Percentiles rank a stretch among this genome's conserved stretches.
phyloP scores from a whole-genome alignment of 2,329 filamentous ascomycete genomes.

The Davidsoniella australis region DNA sequence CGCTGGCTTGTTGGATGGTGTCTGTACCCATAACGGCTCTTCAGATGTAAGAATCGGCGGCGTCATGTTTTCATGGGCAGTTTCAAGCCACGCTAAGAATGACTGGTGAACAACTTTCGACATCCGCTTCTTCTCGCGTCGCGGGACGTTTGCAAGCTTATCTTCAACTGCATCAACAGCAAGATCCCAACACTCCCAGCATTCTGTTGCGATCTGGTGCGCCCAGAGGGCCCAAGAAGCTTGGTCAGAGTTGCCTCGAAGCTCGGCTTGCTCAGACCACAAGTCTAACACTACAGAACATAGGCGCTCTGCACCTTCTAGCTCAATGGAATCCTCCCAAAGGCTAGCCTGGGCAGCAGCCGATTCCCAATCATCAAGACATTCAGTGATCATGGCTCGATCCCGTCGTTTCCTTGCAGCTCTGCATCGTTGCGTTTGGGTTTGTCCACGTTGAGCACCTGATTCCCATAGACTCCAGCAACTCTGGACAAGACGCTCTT shows the following conservation, averaged over 20 bases:
- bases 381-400: background rate
- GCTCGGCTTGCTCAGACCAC: conserved; percentile 8
- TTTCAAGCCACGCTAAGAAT: conserved; percentile 10
- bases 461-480: conserved; percentile 13
- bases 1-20: conserved; percentile 1
- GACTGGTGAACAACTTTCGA: conserved; percentile 2
- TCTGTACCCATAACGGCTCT: conserved; percentile 5
- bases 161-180: conserved; percentile 12
- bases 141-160: conserved; percentile 12
- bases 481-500: conserved; percentile 11
- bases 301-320: background rate
- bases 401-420: conserved; percentile 4
- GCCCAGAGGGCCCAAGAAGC: conserved; percentile 7
- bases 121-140: conserved; percentile 11
- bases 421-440: conserved; percentile 3
- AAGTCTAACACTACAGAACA: conserved; percentile 3
- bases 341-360: background rate
- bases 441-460: background rate
- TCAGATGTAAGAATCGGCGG: background rate
- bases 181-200: conserved; percentile 13
- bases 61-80: background rate
- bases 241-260: background rate
- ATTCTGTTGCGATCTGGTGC: conserved; percentile 8
- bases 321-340: conserved; percentile 5
- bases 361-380: conserved; percentile 2